Conservation (phyloP, 1,139 yeast species). For the Hansenula anomala region DNA sequence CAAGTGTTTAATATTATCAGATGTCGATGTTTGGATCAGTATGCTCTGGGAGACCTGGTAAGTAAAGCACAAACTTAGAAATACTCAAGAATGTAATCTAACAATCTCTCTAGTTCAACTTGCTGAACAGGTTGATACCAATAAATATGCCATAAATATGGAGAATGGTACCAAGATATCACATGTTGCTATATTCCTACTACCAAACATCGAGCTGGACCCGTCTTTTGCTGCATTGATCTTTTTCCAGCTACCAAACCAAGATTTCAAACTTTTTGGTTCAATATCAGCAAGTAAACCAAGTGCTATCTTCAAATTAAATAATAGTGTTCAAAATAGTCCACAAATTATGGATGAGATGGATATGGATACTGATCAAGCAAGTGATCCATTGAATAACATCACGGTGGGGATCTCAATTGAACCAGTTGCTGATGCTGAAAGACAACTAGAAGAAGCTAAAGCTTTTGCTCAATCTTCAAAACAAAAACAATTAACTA, state of each 20-base stretch:
- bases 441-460: conserved; percentile 38
- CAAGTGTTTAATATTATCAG: no score
- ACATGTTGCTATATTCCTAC: conserved; percentile 68
- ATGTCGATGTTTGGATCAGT: conserved; percentile 57
- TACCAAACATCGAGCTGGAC: conserved; percentile 67
- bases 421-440: conserved; percentile 67
- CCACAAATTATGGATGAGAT: conserved; percentile 30
- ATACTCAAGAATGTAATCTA: background rate
- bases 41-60: conserved; percentile 49
- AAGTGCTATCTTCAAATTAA: conserved; percentile 84
- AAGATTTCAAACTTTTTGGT: conserved; percentile 79
- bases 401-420: conserved; percentile 83
- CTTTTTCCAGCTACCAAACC: conserved; percentile 77
- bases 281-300: conserved; percentile 71
- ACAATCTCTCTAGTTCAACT: conserved; percentile 33
- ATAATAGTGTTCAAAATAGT: conserved; percentile 30
- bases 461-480: conserved; percentile 30
- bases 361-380: conserved; percentile 37
- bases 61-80: conserved; percentile 3
- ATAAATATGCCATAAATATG: conserved; percentile 57
- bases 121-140: conserved; percentile 58
- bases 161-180: conserved; percentile 62
- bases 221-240: conserved; percentile 74
- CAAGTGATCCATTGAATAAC: conserved; percentile 20
- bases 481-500: conserved; percentile 21